phyloP scores from a whole-genome alignment of 2,329 filamentous ascomycete species.

The Venturia effusa region DNA sequence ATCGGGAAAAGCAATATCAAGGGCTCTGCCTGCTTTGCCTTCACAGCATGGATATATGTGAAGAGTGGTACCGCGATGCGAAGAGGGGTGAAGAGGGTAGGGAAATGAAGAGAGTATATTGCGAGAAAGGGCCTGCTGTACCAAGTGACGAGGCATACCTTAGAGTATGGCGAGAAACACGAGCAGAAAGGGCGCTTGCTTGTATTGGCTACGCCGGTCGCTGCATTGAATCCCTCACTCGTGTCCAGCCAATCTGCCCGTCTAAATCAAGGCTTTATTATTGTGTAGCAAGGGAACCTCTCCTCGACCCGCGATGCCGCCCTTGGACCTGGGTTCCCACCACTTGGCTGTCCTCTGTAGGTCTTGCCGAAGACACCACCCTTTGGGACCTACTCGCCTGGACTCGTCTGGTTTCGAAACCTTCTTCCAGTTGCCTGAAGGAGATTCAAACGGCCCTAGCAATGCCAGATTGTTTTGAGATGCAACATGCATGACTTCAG shows the following conservation, averaged over 20 bases:
- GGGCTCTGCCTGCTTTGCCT: neutral
- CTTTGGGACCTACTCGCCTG: no score
- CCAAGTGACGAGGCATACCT: neutral
- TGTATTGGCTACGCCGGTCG: neutral
- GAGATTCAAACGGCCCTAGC: neutral
- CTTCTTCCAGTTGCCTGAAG: neutral
- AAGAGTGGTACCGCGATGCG: neutral
- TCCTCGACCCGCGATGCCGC: neutral
- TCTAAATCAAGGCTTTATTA: neutral
- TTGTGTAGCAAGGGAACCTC: neutral
- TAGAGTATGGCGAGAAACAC: neutral
- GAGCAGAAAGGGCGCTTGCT: neutral
- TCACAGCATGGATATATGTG: neutral
- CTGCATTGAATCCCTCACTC: neutral
- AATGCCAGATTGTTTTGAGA: neutral
- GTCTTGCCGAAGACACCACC: neutral
- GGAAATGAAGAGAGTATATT: constrained; percentile 4
- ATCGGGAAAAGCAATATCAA: neutral
- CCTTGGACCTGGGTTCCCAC: neutral
- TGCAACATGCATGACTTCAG: constrained; percentile 2
- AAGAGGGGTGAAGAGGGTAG: neutral
- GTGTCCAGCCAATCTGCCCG: neutral
- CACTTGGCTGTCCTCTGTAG: neutral
- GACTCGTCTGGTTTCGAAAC: neutral
- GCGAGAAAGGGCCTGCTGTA: neutral